Evolutionary conservation across 164 flowering plant species (phyloP), one percentile per base, ranked within the genome.

Genomic region (Tetrastigma voinierianum): DNA sequence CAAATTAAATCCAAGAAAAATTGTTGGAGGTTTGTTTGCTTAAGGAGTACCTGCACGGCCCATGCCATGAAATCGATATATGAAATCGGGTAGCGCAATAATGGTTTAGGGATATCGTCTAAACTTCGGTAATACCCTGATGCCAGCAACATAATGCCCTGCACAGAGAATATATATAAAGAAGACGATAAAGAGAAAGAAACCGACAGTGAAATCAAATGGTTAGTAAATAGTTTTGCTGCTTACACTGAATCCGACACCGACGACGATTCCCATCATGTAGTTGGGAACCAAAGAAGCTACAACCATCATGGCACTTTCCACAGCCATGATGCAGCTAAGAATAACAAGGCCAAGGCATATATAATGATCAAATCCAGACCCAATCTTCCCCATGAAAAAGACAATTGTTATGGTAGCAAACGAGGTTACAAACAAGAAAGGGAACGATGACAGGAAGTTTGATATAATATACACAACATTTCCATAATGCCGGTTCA

Each of bases 211-310:
- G 5, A 25, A 25, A 25, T 15, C 7, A 57, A 24, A 16, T 11
- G 10, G 49, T 13, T 18, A 19, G 12, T 9, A 1, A 1, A 8
- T 3, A 10, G 32, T 25, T n/a, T n/a, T 25, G 54, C 51, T 47
- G 16, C 82, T 74, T 70, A 82, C 85, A 13, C 74, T 71, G 18
- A 77, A 46, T 68, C 85, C 84, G 43, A 82, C 78, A 1, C 84
- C 85, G 1, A 64, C 60, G 43, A 82, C 51, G 66, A 88, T 67
- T 44, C 93, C 93, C 87, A 86, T 84, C 70, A 88, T 62, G 70
- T 77, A 85, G 62, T 85, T 85, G 4, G 92, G 89, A 56, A 88
- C 87, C 15, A 88, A 54, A n/a, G 88, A 80, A 70, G 90, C 93
- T 21, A 88, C 76, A 61, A 84, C 77, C 90, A 86, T 87, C 92